Conservation (phyloP, 2,329 filamentous ascomycete genomes). For the Aspergillus luchuensis region DNA sequence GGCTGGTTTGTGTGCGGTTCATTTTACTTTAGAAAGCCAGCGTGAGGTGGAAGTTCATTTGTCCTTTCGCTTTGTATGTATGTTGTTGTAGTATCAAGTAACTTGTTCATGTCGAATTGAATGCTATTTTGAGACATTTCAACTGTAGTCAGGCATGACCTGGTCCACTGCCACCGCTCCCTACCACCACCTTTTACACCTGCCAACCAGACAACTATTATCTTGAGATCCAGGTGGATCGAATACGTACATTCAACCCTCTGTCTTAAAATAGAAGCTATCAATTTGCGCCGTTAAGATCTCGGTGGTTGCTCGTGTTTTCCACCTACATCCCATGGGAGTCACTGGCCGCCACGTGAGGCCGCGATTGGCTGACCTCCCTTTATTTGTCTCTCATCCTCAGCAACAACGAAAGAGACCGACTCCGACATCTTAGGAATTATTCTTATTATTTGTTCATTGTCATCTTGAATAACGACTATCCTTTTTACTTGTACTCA, state of each 20-base stretch:
- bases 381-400: background rate
- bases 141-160: no score
- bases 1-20: constrained; percentile 1
- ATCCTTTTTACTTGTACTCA: background rate
- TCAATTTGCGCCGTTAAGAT: no score
- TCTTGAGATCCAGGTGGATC: no score
- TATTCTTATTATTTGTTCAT: background rate
- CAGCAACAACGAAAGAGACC: background rate
- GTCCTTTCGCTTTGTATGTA: background rate
- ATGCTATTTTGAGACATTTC: no score
- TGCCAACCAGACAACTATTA: no score
- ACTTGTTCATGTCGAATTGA: background rate
- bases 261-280: no score
- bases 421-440: background rate
- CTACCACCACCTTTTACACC: no score
- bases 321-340: background rate
- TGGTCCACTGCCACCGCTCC: no score
- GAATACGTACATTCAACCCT: no score
- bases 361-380: constrained; percentile 17
- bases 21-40: background rate
- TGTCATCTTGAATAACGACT: background rate
- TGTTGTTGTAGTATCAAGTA: background rate
- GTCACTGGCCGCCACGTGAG: constrained; percentile 18
- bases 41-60: background rate
- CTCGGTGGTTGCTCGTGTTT: background rate